Conservation (phyloP, 371 early-diverging fungal species). For the Entomophthora muscae region DNA sequence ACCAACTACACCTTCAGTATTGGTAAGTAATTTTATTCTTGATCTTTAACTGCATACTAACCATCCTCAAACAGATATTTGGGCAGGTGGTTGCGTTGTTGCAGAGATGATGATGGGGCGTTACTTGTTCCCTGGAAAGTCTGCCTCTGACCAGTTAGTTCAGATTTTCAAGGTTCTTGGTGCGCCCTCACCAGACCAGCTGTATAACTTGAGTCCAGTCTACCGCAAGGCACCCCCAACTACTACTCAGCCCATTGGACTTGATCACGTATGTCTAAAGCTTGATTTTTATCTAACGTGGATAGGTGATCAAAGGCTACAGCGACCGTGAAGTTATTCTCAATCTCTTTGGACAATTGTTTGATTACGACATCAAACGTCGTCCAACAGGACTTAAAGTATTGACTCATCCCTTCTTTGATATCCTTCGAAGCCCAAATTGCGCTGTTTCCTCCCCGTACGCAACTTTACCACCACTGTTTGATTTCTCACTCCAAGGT, state of each 20-base stretch:
- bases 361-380: neutral
- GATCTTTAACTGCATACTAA: neutral
- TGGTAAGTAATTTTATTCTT: conserved; percentile 22
- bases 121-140: conserved; percentile 97
- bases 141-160: conserved; percentile 97
- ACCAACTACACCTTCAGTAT: conserved; percentile 84
- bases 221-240: conserved; percentile 20
- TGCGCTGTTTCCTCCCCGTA: neutral
- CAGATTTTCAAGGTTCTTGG: conserved; percentile 99
- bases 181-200: conserved; percentile 91
- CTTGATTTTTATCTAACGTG: neutral
- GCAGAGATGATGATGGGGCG: conserved; percentile 92
- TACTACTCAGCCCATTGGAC: neutral
- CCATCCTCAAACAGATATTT: conserved; percentile 52
- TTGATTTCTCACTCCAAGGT: neutral
- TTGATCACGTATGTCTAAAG: neutral
- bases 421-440: neutral
- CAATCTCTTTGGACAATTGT: neutral
- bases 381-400: neutral
- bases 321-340: neutral
- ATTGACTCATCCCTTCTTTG: neutral
- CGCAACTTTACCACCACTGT: neutral
- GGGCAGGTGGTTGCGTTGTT: conserved; percentile 99
- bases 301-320: neutral
- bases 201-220: conserved; percentile 87